Percentiles rank a stretch among this genome's conserved stretches.
Evolutionary conservation across 345 rosid genomes (phyloP).

Genomic region (Linum tenue): DNA sequence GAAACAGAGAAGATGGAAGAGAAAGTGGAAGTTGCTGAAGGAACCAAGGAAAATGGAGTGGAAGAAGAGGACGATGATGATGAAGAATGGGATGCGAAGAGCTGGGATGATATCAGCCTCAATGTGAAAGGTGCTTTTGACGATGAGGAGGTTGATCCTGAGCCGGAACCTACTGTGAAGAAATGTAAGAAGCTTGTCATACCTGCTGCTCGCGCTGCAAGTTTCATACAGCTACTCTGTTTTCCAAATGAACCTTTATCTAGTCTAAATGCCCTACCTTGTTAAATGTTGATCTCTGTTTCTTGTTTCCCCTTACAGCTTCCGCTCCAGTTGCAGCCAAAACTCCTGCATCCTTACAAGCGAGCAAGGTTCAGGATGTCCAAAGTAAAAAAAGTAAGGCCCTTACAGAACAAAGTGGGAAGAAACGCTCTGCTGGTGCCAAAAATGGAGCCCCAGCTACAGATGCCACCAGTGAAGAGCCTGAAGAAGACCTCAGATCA

Average conservation of each 20-base stretch:
- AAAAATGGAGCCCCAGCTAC: constrained; percentile 30
- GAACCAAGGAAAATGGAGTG: constrained; percentile 38
- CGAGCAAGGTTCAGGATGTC: constrained; percentile 20
- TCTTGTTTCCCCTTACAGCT: constrained; percentile 5
- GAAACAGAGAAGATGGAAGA: constrained; percentile 35
- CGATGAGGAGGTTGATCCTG: constrained; percentile 75
- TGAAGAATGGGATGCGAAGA: constrained; percentile 93
- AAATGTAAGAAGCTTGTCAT: constrained; percentile 37
- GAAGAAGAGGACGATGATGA: constrained; percentile 78
- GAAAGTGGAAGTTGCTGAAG: constrained; percentile 36
- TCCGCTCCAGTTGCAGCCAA: constrained; percentile 24
- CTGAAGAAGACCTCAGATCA: constrained; percentile 63
- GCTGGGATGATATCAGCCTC: constrained; percentile 85
- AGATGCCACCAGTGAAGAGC: constrained; percentile 29
- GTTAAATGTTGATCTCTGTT: too few species aligned
- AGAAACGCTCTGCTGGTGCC: constrained; percentile 21
- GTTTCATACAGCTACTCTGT: constrained; percentile 20
- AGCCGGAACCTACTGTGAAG: constrained; percentile 42
- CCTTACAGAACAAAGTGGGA: constrained; percentile 21
- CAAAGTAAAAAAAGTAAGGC: constrained; percentile 23
- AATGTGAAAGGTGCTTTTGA: constrained; percentile 73
- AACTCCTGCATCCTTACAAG: constrained; percentile 20
- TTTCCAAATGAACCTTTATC: background rate
- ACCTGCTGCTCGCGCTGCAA: constrained; percentile 30
- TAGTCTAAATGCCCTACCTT: too few species aligned